Base-by-base conservation (phyloP, 2,329 filamentous ascomycete genomes). In the Paecilomyces variotii region DNA sequence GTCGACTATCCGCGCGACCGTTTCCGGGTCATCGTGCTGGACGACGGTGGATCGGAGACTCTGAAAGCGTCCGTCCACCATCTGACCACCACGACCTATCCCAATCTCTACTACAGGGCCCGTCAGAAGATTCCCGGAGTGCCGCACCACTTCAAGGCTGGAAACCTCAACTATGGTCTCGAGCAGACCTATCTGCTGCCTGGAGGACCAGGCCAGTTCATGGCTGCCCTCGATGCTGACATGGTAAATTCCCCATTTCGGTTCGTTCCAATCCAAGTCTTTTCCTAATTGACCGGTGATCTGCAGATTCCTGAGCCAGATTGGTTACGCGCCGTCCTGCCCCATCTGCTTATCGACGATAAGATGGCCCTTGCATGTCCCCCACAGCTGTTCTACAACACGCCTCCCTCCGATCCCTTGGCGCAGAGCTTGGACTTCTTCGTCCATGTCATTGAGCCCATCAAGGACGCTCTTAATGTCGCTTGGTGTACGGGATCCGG, bases 401-500 rank as follows among this genome's bases (percentile, higher is more conserved):
- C 82, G 2, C 84, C 84, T 4, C 71, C 72, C 0, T 79, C 80
- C 4, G 85, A 87, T 57, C 82, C 83, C 12, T 77, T 87, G 5
- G 77, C 78, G 1, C 83, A 85, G 67, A 81, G 78, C 66, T 76
- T 85, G 51, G 80, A 84, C 64, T 80, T 81, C 61, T 85, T 86
- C 67, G 81, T 83, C 9, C 81, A 84, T 67, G 72, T 78, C n/a
- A 76, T 74, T 52, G 79, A 80, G 60, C 72, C 73, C 4, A 75
- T 76, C 49, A 78, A 79, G 60, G 78, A 80, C 59, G 71, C 72
- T 0, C 67, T 75, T 28, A 74, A 73, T 70, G 81, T 83, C 3
- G 83, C 83, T n/a, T 84, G 83, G 79, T 86, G 83, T 64, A 84
- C 82, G n/a, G 84, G 85, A 3, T 86, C 84, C 4, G 85, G 85